phyloP scores from a whole-genome alignment of 352 stramenopile species.

The Globisporangium uncinulatum region DNA sequence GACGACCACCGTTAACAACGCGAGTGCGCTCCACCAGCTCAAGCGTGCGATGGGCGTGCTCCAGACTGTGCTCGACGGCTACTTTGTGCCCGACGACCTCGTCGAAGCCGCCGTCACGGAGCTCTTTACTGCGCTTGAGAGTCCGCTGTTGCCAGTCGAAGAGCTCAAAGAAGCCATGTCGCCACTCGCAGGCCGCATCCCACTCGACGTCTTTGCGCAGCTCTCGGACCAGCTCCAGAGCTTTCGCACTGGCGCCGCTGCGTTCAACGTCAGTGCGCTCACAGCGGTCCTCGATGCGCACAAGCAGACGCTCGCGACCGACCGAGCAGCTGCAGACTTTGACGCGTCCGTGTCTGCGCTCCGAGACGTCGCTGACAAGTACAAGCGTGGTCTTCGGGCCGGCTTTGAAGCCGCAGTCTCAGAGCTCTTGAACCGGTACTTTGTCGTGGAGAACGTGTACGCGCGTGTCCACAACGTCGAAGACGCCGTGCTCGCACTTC shows the following conservation, averaged over 20 bases:
- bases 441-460: constrained; percentile 69
- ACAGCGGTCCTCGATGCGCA: constrained; percentile 54
- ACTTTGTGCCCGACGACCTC: constrained; percentile 80
- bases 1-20: constrained; percentile 25
- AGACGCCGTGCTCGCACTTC: constrained; percentile 78
- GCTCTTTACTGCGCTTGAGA: constrained; percentile 63
- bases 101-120: constrained; percentile 84
- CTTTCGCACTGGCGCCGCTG: constrained; percentile 44
- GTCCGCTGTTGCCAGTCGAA: constrained; percentile 79
- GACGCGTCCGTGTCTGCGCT: constrained; percentile 64
- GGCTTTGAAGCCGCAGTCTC: constrained; percentile 57
- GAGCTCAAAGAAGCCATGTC: constrained; percentile 98
- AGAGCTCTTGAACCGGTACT: constrained; percentile 81
- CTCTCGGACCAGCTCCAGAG: constrained; percentile 82
- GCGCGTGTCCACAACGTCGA: constrained; percentile 76
- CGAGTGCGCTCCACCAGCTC: constrained; percentile 63
- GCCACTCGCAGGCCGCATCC: constrained; percentile 94
- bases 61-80: constrained; percentile 94
- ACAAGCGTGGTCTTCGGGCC: constrained; percentile 65
- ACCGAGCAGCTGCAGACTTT: constrained; percentile 62
- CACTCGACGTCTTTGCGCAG: constrained; percentile 86
- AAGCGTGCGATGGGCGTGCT: constrained; percentile 79
- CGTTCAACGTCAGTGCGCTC: constrained; percentile 57
- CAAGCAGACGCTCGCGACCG: constrained; percentile 47
- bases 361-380: constrained; percentile 69